Conservation (phyloP, 2,329 filamentous ascomycete species). For the Cladosporium sphaerospermum region DNA sequence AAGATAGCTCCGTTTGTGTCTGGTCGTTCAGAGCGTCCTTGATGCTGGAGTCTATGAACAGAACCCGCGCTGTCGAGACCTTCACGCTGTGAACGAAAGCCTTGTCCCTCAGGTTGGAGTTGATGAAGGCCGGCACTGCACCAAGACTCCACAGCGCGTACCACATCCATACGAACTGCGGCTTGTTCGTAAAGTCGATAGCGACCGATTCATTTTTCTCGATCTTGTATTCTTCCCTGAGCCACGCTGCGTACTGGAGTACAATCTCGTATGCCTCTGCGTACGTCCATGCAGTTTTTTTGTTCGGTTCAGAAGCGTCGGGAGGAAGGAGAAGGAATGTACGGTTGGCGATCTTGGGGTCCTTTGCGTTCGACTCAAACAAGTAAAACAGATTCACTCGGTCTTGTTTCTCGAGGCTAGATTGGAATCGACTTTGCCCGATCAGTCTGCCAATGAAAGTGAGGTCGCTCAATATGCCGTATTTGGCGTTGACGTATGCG, state of each 20-base stretch:
- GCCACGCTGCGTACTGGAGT: constrained; percentile 69
- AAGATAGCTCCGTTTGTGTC: constrained; percentile 38
- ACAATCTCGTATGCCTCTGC: constrained; percentile 65
- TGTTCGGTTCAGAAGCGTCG: constrained; percentile 17
- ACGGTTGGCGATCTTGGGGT: constrained; percentile 37
- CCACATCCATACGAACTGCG: constrained; percentile 69
- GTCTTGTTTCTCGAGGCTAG: constrained; percentile 39
- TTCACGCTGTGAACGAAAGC: constrained; percentile 68
- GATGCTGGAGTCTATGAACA: constrained; percentile 62
- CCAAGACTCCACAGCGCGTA: constrained; percentile 78
- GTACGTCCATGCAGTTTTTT: constrained; percentile 56
- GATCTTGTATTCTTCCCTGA: constrained; percentile 58
- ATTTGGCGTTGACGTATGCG: constrained; percentile 74
- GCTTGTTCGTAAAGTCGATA: constrained; percentile 73
- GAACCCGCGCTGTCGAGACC: constrained; percentile 58
- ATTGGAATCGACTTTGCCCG: not conserved
- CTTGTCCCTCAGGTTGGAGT: constrained; percentile 71
- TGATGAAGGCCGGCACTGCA: constrained; percentile 77
- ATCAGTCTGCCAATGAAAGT: not conserved
- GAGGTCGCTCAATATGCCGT: constrained; percentile 64
- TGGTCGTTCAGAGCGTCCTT: constrained; percentile 52
- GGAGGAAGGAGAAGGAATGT: constrained; percentile 28
- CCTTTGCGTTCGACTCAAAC: constrained; percentile 61
- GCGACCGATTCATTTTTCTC: constrained; percentile 70
- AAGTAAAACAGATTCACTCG: constrained; percentile 67